Evolutionary conservation across 2,329 filamentous ascomycete genomes (phyloP).

Genomic region (Ceratocystis cacaofunesta): DNA sequence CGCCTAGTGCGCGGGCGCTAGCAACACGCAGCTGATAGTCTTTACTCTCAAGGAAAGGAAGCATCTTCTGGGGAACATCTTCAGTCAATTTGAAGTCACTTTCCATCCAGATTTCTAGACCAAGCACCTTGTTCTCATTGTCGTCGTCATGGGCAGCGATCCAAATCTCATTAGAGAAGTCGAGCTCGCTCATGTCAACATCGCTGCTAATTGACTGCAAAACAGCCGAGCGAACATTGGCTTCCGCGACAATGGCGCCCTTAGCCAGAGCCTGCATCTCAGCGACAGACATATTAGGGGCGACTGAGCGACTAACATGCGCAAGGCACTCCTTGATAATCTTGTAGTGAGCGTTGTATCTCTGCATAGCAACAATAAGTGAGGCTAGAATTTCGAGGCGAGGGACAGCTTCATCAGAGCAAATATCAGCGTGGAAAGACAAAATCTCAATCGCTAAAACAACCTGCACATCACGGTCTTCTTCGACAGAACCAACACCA

Average conservation of each 20-base stretch:
- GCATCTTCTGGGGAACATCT: constrained; percentile 49
- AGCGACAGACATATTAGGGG: constrained; percentile 57
- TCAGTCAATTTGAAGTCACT: constrained; percentile 60
- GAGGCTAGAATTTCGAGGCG: constrained; percentile 56
- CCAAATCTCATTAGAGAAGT: constrained; percentile 85
- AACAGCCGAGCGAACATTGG: constrained; percentile 66
- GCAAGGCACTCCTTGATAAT: constrained; percentile 82
- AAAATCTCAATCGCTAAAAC: constrained; percentile 79
- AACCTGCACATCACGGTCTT: constrained; percentile 79
- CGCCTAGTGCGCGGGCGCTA: constrained; percentile 66
- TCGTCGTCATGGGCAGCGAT: constrained; percentile 83
- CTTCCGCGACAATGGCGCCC: constrained; percentile 65
- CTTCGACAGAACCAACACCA: constrained; percentile 55
- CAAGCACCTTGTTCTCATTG: constrained; percentile 71
- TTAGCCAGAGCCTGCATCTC: constrained; percentile 66
- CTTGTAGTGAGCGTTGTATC: constrained; percentile 86
- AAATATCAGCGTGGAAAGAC: constrained; percentile 73
- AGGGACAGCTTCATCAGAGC: constrained; percentile 59
- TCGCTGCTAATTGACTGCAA: constrained; percentile 84
- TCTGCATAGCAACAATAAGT: constrained; percentile 71
- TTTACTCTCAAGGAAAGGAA: constrained; percentile 65
- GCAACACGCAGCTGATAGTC: constrained; percentile 73
- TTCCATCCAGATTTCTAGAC: constrained; percentile 86
- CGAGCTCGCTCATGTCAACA: constrained; percentile 75
- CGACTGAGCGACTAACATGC: constrained; percentile 71